Base-by-base conservation (phyloP, 208 protist species). In the Kentomonas sorsogonicus region DNA sequence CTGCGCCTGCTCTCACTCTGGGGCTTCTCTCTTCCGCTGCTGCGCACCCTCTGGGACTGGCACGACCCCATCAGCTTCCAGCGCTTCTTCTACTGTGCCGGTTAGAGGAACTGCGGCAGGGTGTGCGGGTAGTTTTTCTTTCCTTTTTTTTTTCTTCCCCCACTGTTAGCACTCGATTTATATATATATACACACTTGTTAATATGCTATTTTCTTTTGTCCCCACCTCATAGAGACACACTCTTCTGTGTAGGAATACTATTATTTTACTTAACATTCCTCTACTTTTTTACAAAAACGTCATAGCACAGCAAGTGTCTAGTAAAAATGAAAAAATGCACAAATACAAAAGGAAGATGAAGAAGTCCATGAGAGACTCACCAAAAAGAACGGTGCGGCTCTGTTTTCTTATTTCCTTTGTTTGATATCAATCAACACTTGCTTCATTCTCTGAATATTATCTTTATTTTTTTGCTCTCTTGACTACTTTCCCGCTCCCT, bases 81-180 rank as follows among this genome's bases (percentile, higher is more conserved):
- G 39, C 38, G 36, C 25, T 58, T 33, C 29, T 58, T 66, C 55
- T 41, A 39, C 54, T 57, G 15, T 55, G 31, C n/a, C n/a, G n/a
- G n/a, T n/a, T n/a, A n/a, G n/a, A n/a, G n/a, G n/a, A n/a, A n/a
- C n/a, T n/a, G n/a, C n/a, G n/a, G n/a, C n/a, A n/a, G n/a, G n/a
- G n/a, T n/a, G n/a, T n/a, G n/a, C n/a, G n/a, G n/a, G n/a, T 47
- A 22, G 20, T 43, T 55, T 46, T 9, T 31, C 38, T 36, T 50
- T 44, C 26, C 16, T 58, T 33, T 38, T 13, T 48, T 52, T 66
- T 66, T 36, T 22, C 33, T 38, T 11, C 11, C 11, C 33, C 11
- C 11, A 5, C 5, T 38, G 5, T 38, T 38, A 15, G 5, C 11
- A 15, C 11, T 38, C 33, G 33, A 11, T 15, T 15, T 38, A 38